Percentiles rank a stretch among this genome's conserved stretches.
Evolutionary conservation across 139 green algal species (phyloP).

Genomic region (Nannochloris sp.): DNA sequence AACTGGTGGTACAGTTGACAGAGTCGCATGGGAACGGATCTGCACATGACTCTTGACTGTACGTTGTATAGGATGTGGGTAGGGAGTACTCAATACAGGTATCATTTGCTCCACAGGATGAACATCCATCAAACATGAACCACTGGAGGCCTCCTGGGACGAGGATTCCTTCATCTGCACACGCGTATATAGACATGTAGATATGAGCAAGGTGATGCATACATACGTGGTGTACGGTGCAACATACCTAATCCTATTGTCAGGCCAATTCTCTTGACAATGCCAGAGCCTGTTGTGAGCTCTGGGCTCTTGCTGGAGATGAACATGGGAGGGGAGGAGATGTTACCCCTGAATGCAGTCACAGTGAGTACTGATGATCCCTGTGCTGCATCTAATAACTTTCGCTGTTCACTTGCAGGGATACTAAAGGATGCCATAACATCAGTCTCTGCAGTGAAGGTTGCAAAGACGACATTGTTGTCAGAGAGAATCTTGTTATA

Average conservation of each 20-base stretch:
- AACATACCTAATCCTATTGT: constrained; percentile 3
- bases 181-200: neutral
- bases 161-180: neutral
- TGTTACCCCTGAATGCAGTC: constrained; percentile 31
- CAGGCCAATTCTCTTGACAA: constrained; percentile 28
- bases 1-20: constrained; percentile 26
- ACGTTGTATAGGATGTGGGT: constrained; percentile 5
- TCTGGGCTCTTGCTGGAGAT: constrained; percentile 11
- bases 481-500: constrained; percentile 15
- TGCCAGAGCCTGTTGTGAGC: constrained; percentile 18
- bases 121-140: constrained; percentile 34
- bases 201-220: no score
- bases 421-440: constrained; percentile 19
- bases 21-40: neutral
- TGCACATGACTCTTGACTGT: constrained; percentile 22
- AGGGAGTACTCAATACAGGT: constrained; percentile 8
- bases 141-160: constrained; percentile 12
- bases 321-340: constrained; percentile 31
- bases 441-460: constrained; percentile 32
- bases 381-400: constrained; percentile 9
- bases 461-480: constrained; percentile 26
- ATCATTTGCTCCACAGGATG: constrained; percentile 17
- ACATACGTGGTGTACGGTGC: no score
- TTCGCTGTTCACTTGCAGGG: constrained; percentile 20
- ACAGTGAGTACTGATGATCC: constrained; percentile 15